phyloP scores from a whole-genome alignment of 352 stramenopile species.

The Phytophthora europaea region DNA sequence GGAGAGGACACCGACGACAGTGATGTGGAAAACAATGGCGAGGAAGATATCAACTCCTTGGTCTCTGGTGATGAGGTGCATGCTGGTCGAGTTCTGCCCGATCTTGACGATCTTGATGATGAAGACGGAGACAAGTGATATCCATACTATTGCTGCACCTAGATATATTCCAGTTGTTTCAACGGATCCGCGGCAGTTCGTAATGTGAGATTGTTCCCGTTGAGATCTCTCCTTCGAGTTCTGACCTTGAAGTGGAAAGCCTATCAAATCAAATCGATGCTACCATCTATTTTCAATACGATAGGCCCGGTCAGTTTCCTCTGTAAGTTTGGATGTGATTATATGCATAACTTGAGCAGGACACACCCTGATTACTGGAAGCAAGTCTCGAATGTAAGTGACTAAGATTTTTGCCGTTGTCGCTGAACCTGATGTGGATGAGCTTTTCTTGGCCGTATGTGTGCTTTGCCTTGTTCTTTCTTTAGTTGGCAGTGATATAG shows the following conservation, averaged over 20 bases:
- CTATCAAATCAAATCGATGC: conserved; percentile 4
- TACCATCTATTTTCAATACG: conserved; percentile 26
- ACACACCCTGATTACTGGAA: conserved; percentile 5
- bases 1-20: conserved; percentile 40
- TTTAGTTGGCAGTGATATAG: conserved; percentile 33
- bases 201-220: conserved; percentile 23
- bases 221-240: conserved; percentile 20
- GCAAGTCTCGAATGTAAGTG: conserved; percentile 1
- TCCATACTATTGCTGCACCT: background rate
- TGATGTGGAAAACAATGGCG: conserved; percentile 36
- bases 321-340: conserved; percentile 27
- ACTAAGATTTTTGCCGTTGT: conserved; percentile 14
- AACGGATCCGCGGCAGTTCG: conserved; percentile 28
- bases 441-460: conserved; percentile 36
- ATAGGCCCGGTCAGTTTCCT: conserved; percentile 14
- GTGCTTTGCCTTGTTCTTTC: conserved; percentile 31
- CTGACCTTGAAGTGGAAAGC: conserved; percentile 29
- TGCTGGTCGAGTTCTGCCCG: conserved; percentile 63
- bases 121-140: conserved; percentile 36
- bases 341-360: conserved; percentile 6
- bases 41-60: conserved; percentile 21
- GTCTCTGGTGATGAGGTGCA: conserved; percentile 43
- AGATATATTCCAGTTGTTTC: background rate
- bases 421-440: conserved; percentile 4
- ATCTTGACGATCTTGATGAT: conserved; percentile 57